Conservation (phyloP, 345 rosid genomes). For the Cardamine resedifolia region DNA sequence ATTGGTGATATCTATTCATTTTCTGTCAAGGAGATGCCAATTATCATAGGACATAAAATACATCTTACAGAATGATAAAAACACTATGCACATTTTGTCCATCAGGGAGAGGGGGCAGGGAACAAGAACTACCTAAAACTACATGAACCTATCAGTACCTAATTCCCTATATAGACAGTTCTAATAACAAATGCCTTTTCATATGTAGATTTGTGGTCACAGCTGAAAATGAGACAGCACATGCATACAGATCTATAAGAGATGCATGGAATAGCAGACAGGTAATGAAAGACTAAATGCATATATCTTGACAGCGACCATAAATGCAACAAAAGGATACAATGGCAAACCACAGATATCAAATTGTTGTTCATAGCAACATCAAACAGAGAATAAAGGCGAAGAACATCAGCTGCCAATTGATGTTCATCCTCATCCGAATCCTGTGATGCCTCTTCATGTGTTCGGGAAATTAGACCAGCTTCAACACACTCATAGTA, state of each 20-base stretch:
- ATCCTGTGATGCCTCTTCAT: slow-evolving; percentile 62
- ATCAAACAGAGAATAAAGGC: slow-evolving; percentile 85
- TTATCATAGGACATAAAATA: slow-evolving; percentile 10
- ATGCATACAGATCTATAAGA: slow-evolving; percentile 9
- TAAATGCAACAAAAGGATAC: slow-evolving; percentile 58
- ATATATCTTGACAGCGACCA: not conserved
- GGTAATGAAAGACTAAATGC: slow-evolving; percentile 12
- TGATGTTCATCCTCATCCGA: slow-evolving; percentile 58
- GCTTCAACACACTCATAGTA: slow-evolving; percentile 78
- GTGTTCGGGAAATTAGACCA: slow-evolving; percentile 62
- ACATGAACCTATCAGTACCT: not conserved
- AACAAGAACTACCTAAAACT: slow-evolving; percentile 6
- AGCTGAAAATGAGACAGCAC: slow-evolving; percentile 8
- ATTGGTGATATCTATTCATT: slow-evolving; percentile 77
- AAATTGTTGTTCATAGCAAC: slow-evolving; percentile 84
- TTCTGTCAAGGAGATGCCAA: slow-evolving; percentile 50
- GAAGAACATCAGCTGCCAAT: slow-evolving; percentile 68
- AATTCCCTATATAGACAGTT: not conserved
- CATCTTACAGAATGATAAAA: slow-evolving; percentile 2
- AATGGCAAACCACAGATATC: slow-evolving; percentile 82
- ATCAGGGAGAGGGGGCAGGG: not conserved
- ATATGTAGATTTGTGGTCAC: not conserved
- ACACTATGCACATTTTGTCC: not conserved
- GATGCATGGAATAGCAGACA: slow-evolving; percentile 2
- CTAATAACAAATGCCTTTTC: slow-evolving; percentile 9